phyloP scores from a whole-genome alignment of 2,329 filamentous ascomycete genomes.

The Trichophyton rubrum region DNA sequence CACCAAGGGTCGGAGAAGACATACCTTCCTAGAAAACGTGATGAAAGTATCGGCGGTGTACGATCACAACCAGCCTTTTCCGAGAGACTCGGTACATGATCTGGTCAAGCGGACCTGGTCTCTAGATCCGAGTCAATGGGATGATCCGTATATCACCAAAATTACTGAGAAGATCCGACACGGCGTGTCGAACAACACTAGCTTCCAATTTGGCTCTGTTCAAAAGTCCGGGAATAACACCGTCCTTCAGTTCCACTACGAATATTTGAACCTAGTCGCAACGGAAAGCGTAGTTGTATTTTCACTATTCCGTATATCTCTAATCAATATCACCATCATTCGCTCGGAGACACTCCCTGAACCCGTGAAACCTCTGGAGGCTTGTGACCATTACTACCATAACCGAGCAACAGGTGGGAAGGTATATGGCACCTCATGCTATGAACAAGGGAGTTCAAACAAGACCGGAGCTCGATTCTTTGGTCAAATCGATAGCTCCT shows the following conservation, averaged over 20 bases:
- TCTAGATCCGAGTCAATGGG: constrained; percentile 1
- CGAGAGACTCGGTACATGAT: constrained; percentile 7
- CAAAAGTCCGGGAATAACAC: constrained; percentile 4
- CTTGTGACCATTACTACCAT: constrained; percentile 8
- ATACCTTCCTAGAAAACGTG: constrained; percentile 7
- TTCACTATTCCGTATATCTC: constrained; percentile 9
- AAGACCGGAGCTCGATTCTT: constrained; percentile 10
- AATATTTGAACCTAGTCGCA: constrained; percentile 6
- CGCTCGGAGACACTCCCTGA: constrained; percentile 11
- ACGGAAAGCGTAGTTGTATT: constrained; percentile 4
- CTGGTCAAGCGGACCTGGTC: constrained; percentile 10
- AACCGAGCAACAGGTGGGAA: constrained; percentile 9
- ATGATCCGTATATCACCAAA: constrained; percentile 8
- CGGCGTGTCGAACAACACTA: constrained; percentile 6
- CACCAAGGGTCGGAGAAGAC: constrained; percentile 9
- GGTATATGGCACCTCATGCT: constrained; percentile 9
- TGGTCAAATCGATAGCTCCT: constrained; percentile 9
- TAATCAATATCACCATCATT: constrained; percentile 10
- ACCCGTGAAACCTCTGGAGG: constrained; percentile 9
- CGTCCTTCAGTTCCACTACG: constrained; percentile 9
- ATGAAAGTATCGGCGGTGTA: constrained; percentile 9
- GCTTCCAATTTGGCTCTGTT: constrained; percentile 7
- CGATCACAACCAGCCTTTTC: constrained; percentile 8
- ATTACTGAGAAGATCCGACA: constrained; percentile 8
- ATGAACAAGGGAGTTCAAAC: background rate